Conservation (phyloP, 768 basidiomycete genomes). For the Boletus sp. region DNA sequence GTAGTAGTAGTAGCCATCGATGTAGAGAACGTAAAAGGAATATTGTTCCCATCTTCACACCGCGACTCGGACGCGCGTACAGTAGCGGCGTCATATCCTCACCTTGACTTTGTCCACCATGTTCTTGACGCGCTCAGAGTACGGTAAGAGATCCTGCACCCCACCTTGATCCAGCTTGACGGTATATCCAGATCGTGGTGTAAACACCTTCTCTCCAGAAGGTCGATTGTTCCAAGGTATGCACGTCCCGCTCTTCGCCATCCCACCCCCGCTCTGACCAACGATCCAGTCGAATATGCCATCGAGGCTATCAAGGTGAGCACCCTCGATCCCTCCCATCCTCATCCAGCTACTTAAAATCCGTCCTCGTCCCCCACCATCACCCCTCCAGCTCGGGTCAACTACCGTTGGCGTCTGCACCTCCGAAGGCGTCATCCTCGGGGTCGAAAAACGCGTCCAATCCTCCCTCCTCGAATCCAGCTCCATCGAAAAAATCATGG, state of each 20-base stretch:
- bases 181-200: conserved; percentile 79
- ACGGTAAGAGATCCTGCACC: conserved; percentile 48
- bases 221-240: conserved; percentile 97
- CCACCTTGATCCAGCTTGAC: background rate
- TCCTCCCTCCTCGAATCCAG: conserved; percentile 92
- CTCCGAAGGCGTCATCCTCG: conserved; percentile 86
- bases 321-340: too few relatives aligned
- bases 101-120: conserved; percentile 40
- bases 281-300: too few relatives aligned
- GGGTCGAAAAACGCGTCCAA: conserved; percentile 97
- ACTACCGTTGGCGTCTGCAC: conserved; percentile 96
- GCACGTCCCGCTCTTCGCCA: conserved; percentile 11
- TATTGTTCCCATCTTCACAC: conserved; percentile 27
- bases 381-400: too few relatives aligned
- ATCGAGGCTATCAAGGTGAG: too few relatives aligned
- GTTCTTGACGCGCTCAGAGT: conserved; percentile 96
- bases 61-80: conserved; percentile 37
- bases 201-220: conserved; percentile 98
- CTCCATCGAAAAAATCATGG: conserved; percentile 99
- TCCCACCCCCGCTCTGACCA: too few relatives aligned
- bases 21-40: conserved; percentile 27
- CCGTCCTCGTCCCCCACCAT: too few relatives aligned
- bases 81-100: conserved; percentile 26
- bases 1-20: background rate
- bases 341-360: too few relatives aligned